Evolutionary conservation across 2,329 filamentous ascomycete genomes (phyloP).

Genomic region (Cryphonectria radicalis): DNA sequence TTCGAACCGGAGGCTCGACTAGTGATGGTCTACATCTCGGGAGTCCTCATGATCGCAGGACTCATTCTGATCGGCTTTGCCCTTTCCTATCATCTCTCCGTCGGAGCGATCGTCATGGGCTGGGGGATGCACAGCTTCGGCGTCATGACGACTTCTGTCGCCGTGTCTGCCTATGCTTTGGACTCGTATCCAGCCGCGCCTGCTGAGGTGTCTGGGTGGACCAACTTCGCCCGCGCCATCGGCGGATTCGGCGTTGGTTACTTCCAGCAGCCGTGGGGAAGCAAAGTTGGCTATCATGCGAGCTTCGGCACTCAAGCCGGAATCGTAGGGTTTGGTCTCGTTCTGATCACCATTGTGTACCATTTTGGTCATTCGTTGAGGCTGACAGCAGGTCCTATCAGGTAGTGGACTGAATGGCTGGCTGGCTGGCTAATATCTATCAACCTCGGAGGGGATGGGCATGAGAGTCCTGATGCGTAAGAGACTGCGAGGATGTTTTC

Average conservation of each 20-base stretch:
- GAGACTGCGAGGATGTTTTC: too few species aligned
- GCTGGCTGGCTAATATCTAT: neutral
- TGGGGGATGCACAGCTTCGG: slow-evolving; percentile 51
- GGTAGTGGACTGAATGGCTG: neutral
- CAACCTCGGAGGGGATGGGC: too few species aligned
- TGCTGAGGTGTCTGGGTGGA: slow-evolving; percentile 51
- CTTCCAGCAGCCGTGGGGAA: slow-evolving; percentile 51
- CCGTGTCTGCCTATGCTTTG: slow-evolving; percentile 51
- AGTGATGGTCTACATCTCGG: slow-evolving; percentile 44
- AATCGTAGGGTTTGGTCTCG: slow-evolving; percentile 8
- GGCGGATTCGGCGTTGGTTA: slow-evolving; percentile 55
- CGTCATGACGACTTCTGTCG: slow-evolving; percentile 52
- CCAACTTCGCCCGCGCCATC: slow-evolving; percentile 42
- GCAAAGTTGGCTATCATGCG: slow-evolving; percentile 2
- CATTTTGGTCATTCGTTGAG: slow-evolving; percentile 12
- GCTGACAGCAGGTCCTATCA: slow-evolving; percentile 1
- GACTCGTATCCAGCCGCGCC: slow-evolving; percentile 54
- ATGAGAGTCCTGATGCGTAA: too few species aligned
- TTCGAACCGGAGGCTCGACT: slow-evolving; percentile 52
- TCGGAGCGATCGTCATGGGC: slow-evolving; percentile 47
- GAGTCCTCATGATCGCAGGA: slow-evolving; percentile 46
- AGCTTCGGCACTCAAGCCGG: slow-evolving; percentile 20
- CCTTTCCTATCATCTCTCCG: slow-evolving; percentile 46
- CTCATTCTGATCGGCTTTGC: slow-evolving; percentile 49
- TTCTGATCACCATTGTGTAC: slow-evolving; percentile 1